Evolutionary conservation across 163 green algal species (phyloP).

Genomic region (Chloroidium sp.): DNA sequence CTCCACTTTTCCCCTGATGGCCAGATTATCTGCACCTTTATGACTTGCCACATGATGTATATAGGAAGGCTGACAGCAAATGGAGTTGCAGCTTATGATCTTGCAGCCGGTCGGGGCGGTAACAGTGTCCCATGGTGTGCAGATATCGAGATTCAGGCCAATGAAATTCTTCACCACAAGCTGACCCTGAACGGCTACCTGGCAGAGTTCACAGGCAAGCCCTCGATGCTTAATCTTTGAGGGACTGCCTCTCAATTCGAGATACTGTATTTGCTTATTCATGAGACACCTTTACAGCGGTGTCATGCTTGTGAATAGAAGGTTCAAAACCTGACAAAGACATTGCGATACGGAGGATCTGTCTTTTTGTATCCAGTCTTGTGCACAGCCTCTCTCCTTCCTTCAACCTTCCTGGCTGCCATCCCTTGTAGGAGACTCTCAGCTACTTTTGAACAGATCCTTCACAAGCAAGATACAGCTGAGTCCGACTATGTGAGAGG

Average conservation of each 20-base stretch:
- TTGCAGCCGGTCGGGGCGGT: no score
- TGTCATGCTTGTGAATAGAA: no score
- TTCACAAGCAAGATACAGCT: neutral
- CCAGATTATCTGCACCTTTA: neutral
- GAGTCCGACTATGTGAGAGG: neutral
- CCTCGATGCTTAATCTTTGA: slow-evolving; percentile 93
- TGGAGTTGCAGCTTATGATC: no score
- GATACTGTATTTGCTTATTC: no score
- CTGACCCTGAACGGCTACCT: slow-evolving; percentile 96
- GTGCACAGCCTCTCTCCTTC: no score
- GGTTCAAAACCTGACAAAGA: no score
- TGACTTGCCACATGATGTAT: neutral
- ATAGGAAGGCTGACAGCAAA: no score
- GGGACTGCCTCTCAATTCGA: neutral
- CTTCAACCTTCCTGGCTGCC: no score
- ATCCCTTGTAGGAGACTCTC: no score
- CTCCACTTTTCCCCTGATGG: neutral
- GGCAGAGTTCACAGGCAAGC: slow-evolving; percentile 89
- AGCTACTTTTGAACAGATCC: neutral
- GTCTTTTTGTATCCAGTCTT: no score
- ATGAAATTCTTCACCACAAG: slow-evolving; percentile 99
- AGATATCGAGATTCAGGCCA: slow-evolving; percentile 99
- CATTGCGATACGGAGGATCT: no score
- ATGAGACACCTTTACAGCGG: no score
- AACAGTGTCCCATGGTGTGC: neutral